Conservation (phyloP, 495 filamentous ascomycete genomes). For the Xylaria grammica region DNA sequence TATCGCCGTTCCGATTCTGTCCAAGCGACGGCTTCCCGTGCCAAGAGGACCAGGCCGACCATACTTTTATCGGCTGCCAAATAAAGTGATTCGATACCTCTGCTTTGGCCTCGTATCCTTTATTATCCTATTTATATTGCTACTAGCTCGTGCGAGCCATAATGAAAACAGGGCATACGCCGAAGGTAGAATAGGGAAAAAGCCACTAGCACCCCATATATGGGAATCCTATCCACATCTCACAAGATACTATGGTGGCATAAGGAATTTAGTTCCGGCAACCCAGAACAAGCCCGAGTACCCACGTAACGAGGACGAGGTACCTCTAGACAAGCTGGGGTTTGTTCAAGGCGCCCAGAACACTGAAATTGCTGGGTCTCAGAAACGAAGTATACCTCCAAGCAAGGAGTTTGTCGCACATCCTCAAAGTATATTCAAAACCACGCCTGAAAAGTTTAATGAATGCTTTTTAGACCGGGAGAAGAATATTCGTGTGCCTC, state of each 20-base stretch:
- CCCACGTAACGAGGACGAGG: conserved; percentile 61
- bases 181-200: conserved; percentile 55
- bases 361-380: conserved; percentile 30
- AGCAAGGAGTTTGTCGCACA: conserved; percentile 60
- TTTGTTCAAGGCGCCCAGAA: conserved; percentile 36
- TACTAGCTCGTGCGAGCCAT: conserved; percentile 71
- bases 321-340: conserved; percentile 34
- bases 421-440: conserved; percentile 38
- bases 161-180: conserved; percentile 65
- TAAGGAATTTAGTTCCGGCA: conserved; percentile 67
- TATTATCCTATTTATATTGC: conserved; percentile 73
- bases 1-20: conserved; percentile 58
- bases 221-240: conserved; percentile 88
- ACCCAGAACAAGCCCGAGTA: conserved; percentile 75
- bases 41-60: conserved; percentile 45
- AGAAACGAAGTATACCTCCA: conserved; percentile 42
- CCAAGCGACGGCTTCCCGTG: conserved; percentile 44
- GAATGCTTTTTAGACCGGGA: conserved; percentile 78
- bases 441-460: conserved; percentile 40
- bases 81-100: conserved; percentile 71
- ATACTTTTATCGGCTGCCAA: conserved; percentile 63
- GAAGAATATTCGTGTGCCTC: conserved; percentile 66
- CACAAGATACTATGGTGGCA: conserved; percentile 82
- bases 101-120: conserved; percentile 70
- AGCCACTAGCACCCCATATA: conserved; percentile 48